Conservation (phyloP, 192 early-diverging fungal genomes). For the Obelidium mucronatum region DNA sequence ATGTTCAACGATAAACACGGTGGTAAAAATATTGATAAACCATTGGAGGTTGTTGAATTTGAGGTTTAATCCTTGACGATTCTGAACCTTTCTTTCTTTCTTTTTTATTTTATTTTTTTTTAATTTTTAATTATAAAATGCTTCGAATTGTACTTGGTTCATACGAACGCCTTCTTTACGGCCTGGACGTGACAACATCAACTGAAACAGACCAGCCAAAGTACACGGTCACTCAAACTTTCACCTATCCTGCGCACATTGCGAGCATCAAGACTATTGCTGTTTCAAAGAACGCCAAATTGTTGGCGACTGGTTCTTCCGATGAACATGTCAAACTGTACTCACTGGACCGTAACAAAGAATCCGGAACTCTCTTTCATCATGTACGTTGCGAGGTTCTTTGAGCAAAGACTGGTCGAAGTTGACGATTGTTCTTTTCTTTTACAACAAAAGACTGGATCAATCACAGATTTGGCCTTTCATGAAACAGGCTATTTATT, state of each 20-base stretch:
- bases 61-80: no score
- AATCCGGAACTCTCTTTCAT: constrained; percentile 89
- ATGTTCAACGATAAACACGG: not conserved
- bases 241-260: constrained; percentile 96
- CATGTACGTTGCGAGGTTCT: constrained; percentile 56
- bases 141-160: constrained; percentile 71
- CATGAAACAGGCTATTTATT: constrained; percentile 85
- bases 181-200: constrained; percentile 62
- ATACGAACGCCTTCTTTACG: constrained; percentile 98
- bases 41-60: not conserved
- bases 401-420: not conserved
- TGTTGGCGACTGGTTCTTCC: constrained; percentile 92
- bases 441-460: constrained; percentile 60
- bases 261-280: constrained; percentile 91
- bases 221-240: constrained; percentile 69
- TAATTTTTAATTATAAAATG: not conserved
- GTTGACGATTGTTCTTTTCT: no score
- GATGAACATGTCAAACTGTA: constrained; percentile 96
- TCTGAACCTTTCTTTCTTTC: no score
- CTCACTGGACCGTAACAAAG: constrained; percentile 84
- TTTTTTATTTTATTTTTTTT: constrained; percentile 18
- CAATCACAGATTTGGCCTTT: constrained; percentile 88
- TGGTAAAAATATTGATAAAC: not conserved
- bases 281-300: constrained; percentile 46
- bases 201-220: constrained; percentile 29